These are phyloP conservation scores for Phaeosphaeriaceae sp. DNA, from an alignment of 2,329 filamentous ascomycete genomes.

Conservation along the genomic window DNA sequence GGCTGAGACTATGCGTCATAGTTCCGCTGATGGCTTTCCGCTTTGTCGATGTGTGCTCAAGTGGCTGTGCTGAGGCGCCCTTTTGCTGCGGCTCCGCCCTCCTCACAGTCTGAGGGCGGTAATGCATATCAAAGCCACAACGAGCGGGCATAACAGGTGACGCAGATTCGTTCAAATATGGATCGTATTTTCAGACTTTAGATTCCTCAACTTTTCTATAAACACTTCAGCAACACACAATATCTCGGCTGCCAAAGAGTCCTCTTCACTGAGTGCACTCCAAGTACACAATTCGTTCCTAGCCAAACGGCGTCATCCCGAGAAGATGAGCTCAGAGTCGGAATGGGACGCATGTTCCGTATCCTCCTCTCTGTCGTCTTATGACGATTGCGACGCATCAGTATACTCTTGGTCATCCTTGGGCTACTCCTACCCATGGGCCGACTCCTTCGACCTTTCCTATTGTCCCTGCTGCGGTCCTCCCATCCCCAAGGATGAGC, in stretches of 20 bases:
- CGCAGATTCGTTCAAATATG: no score
- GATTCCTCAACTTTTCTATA: not conserved
- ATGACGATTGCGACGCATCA: not conserved
- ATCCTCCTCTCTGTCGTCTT: not conserved
- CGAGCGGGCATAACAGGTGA: not conserved
- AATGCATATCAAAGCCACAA: not conserved
- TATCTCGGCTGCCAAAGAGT: not conserved
- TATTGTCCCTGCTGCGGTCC: not conserved
- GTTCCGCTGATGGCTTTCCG: not conserved
- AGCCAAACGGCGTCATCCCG: not conserved
- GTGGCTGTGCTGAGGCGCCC: not conserved
- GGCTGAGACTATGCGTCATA: not conserved
- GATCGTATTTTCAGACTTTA: not conserved
- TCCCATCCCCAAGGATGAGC: not conserved
- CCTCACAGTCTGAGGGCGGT: not conserved
- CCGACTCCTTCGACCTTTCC: not conserved
- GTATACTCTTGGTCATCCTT: not conserved
- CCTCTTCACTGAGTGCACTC: not conserved
- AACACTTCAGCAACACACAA: not conserved
- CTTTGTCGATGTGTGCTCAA: not conserved
- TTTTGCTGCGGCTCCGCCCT: conserved; percentile 1
- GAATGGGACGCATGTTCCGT: not conserved
- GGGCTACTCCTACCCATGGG: not conserved
- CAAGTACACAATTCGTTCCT: no score
- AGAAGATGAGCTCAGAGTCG: not conserved